Evolutionary conservation across 768 basidiomycete genomes (phyloP), one percentile per base, ranked within the genome.

Genomic region (Lactarius sp.): DNA sequence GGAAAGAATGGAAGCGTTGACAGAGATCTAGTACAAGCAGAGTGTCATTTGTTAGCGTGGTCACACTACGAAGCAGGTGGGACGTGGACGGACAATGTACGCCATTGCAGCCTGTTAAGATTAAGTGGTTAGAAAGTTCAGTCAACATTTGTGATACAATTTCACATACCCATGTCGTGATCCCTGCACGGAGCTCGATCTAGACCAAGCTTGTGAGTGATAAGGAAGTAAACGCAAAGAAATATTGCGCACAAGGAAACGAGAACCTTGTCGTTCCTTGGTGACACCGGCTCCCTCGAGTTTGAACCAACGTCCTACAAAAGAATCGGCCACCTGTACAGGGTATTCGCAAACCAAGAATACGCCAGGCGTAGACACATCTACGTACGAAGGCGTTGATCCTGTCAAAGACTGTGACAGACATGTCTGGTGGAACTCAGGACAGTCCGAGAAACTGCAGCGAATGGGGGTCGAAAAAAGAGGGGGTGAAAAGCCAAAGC

Each of bases 1-100:
- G 3, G 84, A 79, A 39, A 94, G 71, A 67, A 94, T 91, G 16
- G 86, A 78, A 6, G 92, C 89, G 70, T 94, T 94, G 70, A 94
- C 92, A 31, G 90, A 88, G 65, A 92, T 90, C 87, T 90, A 65
- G 54, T 44, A 62, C 57, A 66, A 52, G 60, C 59, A 44, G 12
- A 0, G 22, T 27, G n/a, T 34, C 7, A 18, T 39, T 18, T 31
- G 22, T 46, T 34, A 62, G 47, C 10, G 41, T 52, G 7, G 33
- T 49, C 5, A 52, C 9, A 7, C 4, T 18, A 22, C n/a, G 50
- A 42, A 64, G 47, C 60, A 59, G 46, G 62, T 60, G 16, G 22
- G 22, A 20, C 6, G 41, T 39, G 55, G 6, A 36, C 61, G 59
- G 49, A 88, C 88, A 64, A 92, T 91, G 75, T 92, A 92, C 20